phyloP scores from a whole-genome alignment of 2,329 filamentous ascomycete genomes.

The Nemania diffusa region DNA sequence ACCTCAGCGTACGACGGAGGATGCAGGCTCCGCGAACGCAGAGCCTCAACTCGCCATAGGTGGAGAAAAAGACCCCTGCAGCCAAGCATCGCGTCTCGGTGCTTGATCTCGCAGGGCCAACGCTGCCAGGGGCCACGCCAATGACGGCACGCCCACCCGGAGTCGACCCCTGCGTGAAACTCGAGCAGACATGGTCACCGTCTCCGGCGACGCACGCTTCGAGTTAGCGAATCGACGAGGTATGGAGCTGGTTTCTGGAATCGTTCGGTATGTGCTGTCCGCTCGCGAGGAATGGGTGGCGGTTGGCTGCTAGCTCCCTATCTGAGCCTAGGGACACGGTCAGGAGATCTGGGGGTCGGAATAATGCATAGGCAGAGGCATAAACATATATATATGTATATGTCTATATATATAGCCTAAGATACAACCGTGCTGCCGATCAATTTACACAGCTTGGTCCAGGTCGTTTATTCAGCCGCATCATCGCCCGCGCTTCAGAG shows the following conservation, averaged over 20 bases:
- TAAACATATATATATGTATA: neutral
- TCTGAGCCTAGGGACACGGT: neutral
- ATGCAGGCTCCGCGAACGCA: conserved; percentile 31
- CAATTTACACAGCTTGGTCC: conserved; percentile 16
- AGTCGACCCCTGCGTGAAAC: conserved; percentile 4
- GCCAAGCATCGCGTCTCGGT: neutral
- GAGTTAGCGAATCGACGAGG: conserved; percentile 2
- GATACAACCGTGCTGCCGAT: conserved; percentile 13
- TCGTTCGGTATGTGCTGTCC: neutral
- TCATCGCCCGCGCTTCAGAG: neutral
- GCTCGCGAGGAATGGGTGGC: neutral
- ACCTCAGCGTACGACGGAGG: conserved; percentile 14
- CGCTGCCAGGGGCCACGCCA: conserved; percentile 15
- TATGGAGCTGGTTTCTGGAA: neutral
- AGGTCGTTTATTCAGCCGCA: conserved; percentile 15
- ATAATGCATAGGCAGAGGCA: no score
- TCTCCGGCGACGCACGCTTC: conserved; percentile 1
- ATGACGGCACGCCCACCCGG: conserved; percentile 17
- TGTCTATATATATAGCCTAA: conserved; percentile 29
- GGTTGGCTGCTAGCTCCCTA: neutral
- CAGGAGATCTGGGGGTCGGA: neutral
- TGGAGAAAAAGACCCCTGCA: conserved; percentile 28
- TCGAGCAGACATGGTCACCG: neutral
- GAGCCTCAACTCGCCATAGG: conserved; percentile 32
- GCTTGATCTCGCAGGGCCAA: conserved; percentile 3